Conservation (phyloP, 2,329 filamentous ascomycete genomes). For the Knufia petricola region DNA sequence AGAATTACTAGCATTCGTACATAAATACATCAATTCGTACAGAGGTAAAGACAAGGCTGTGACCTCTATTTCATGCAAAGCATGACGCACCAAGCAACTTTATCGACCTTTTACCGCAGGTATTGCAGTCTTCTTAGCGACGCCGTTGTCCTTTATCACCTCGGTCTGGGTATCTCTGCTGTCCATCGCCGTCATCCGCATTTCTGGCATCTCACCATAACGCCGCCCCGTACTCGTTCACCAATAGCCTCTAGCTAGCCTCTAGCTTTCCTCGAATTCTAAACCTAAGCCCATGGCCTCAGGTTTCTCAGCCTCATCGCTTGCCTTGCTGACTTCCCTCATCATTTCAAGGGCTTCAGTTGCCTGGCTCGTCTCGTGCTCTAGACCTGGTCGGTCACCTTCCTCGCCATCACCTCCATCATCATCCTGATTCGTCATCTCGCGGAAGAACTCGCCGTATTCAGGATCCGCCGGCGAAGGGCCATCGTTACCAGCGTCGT, state of each 20-base stretch:
- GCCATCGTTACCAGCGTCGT: slow-evolving; percentile 28
- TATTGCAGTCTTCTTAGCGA: neutral
- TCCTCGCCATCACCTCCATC: slow-evolving; percentile 25
- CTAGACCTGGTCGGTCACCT: slow-evolving; percentile 13
- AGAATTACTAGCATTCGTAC: neutral
- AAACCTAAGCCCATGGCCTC: neutral
- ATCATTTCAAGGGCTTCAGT: slow-evolving; percentile 36
- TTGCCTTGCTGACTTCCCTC: slow-evolving; percentile 17
- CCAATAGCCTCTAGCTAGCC: too few species aligned
- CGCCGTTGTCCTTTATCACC: neutral
- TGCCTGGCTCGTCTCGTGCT: slow-evolving; percentile 36
- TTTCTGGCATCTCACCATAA: too few species aligned
- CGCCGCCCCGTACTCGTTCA: too few species aligned
- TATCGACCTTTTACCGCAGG: too few species aligned
- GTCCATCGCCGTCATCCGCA: neutral
- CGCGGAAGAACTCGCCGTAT: slow-evolving; percentile 37
- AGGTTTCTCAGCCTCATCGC: slow-evolving; percentile 12
- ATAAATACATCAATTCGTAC: neutral
- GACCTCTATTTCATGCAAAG: neutral
- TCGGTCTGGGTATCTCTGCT: neutral
- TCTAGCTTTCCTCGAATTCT: neutral
- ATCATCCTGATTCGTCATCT: slow-evolving; percentile 37
- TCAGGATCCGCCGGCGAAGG: slow-evolving; percentile 21
- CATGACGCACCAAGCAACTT: too few species aligned
- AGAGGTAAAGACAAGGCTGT: neutral